Evolutionary conservation across 2,329 filamentous ascomycete genomes (phyloP), one percentile per base, ranked within the genome.

Genomic region (Fusarium sp.): DNA sequence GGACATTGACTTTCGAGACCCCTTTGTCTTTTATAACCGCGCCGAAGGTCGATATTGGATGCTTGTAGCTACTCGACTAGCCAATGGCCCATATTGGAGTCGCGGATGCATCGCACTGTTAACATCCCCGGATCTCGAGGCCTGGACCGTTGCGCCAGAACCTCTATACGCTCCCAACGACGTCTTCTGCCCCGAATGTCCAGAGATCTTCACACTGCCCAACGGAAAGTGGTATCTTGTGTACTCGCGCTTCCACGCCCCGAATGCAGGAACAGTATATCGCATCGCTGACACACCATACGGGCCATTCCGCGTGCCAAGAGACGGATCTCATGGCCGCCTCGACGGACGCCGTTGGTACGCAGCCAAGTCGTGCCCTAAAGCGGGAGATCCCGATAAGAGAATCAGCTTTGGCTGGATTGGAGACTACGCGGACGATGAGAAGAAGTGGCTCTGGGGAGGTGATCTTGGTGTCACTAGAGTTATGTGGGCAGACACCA

Each of bases 391-490:
- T 22, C 61, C 78, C 4, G 72, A 65, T 28, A 79, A 75, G 65
- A 75, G 81, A 15, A 71, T 83, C 28, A 80, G 70, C 68, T 83
- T 83, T 54, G 81, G 81, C 10, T 83, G 81, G 81, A 73, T 80
- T 18, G 81, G 76, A 15, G 81, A 83, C 62, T 79, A 79, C 60
- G 77, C 70, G 8, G 78, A 76, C 20, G 75, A 80, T 38, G 80
- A 82, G 58, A 75, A 76, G 15, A 81, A 82, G 74, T 83, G 81
- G 81, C 75, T 82, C 5, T 83, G 81, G 81, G 81, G 81, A 48
- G 81, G 81, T n/a, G 80, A 82, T 60, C 70, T 82, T 38, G 79
- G 74, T 10, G 72, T 80, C 18, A 80, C 79, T 14, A 73, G 81
- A n/a, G 77, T 80, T 28, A 72, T 82, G 32, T 79, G 72, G 51